Evolutionary conservation across 768 basidiomycete species (phyloP), one percentile per base, ranked within the genome.

Genomic region (Boletus subcaerulescens): DNA sequence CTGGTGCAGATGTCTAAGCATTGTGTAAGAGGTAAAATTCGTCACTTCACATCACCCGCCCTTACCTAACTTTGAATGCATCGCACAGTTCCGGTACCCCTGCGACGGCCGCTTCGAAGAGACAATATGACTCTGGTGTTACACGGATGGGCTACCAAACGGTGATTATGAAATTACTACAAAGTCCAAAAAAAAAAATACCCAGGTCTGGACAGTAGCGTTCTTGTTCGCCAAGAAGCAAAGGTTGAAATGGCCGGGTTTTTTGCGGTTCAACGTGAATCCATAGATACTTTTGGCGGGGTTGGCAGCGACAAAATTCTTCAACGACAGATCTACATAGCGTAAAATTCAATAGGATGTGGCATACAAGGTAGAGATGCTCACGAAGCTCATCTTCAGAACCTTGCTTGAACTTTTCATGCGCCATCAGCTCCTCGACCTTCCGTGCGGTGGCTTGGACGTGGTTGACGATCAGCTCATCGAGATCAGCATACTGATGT

Each of bases 401-500:
- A 18, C 88, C 89, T 33, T 83, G 83, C 70, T 93, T 93, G 79
- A 89, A 98, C 70, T 97, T 97, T 64, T 98, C 97, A 64, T 94
- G 91, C 22, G 86, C 83, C 86, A 93, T 93, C 52, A 98, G 74
- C 67, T 98, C 94, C 70, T 98, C 95, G 2, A 98, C 88, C 60
- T 91, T 87, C 39, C 92, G 85, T 42, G 91, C 87, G 79, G 95
- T 95, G 10, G 93, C 88, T 76, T 93, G 91, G 40, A 98, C 86
- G 70, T 99, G 94, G 65, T 94, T 94, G 69, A 98, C 93, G 60
- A 98, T 93, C 61, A 99, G 71, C 68, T 99, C 96, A 69, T 99
- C 97, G 53, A 99, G 78, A 78, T 98, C 97, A 39, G 88, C 84
- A 70, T 95, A 98, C 38, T 79, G 82, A 66, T 95, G 92, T 55